A percentile compares a stretch with the other conserved stretches of the same genome.
Evolutionary conservation across 2,329 filamentous ascomycete species (phyloP).

Genomic region (Myriosclerotinia scirpicola): DNA sequence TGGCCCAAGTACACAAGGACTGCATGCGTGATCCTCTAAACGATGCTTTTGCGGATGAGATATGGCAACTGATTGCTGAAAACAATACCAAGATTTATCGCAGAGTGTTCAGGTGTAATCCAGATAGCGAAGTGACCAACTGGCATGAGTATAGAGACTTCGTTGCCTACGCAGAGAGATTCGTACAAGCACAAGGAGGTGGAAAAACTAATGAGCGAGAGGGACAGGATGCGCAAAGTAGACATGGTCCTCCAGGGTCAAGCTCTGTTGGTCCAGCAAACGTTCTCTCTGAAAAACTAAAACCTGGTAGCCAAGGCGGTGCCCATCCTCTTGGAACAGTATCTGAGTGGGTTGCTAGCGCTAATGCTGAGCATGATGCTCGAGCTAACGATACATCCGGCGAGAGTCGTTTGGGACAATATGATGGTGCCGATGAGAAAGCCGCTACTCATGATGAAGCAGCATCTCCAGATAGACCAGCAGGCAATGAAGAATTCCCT

Average conservation of each 20-base stretch:
- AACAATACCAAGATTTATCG: conserved; percentile 97
- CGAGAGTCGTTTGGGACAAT: conserved; percentile 28
- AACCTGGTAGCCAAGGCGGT: conserved; percentile 31
- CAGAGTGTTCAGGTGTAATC: conserved; percentile 93
- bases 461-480: conserved; percentile 46
- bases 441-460: conserved; percentile 39
- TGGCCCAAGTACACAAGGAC: conserved; percentile 76
- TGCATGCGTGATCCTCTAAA: conserved; percentile 93
- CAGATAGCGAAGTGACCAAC: conserved; percentile 87
- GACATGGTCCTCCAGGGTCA: conserved; percentile 39
- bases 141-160: conserved; percentile 76
- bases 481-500: conserved; percentile 50
- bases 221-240: conserved; percentile 37
- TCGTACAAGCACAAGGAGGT: conserved; percentile 51
- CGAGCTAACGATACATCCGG: conserved; percentile 27
- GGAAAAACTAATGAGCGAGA: conserved; percentile 39
- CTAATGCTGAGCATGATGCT: conserved; percentile 30
- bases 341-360: conserved; percentile 36
- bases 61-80: conserved; percentile 82
- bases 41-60: conserved; percentile 78
- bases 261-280: conserved; percentile 5
- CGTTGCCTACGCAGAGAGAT: conserved; percentile 70
- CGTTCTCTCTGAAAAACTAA: conserved; percentile 28
- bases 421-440: conserved; percentile 36
- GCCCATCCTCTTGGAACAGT: conserved; percentile 35